Evolutionary conservation across 2,329 filamentous ascomycete genomes (phyloP), one percentile per base, ranked within the genome.

Genomic region (Orbilia javanica): DNA sequence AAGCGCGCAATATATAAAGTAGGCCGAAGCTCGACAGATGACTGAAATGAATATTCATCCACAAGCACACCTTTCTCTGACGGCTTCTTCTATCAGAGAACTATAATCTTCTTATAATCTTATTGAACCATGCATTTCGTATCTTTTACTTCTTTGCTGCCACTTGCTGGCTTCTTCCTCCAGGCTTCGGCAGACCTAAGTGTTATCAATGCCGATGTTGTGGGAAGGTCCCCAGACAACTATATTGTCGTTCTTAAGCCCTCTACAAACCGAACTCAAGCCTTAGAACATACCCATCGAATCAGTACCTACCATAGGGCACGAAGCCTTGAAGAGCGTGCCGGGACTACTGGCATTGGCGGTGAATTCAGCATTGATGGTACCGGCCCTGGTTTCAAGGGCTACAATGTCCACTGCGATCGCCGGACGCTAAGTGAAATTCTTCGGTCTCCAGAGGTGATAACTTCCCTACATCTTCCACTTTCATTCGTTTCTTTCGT

Each of bases 211-310:
- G 29, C 29, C 63, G 57, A 57, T 25, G 20, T 4, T 4, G 13
- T 36, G 31, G 50, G 89, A 80, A 83, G 87, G 74, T 86, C 90
- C 57, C 84, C 87, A 39, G 87, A 88, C 84, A 85, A 86, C 60
- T 91, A 90, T 83, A 90, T 91, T 79, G 89, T 91, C 68, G 89
- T 91, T 73, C 91, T 90, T 85, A 89, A 90, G 83, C 36, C 46
- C 1, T 34, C 60, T 8, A 39, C 48, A 65, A 72, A 55, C 27
- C 25, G 39, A 88, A 22, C 84, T 84, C 7, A 65, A 34, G 25
- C 53, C 3, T 10, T 46, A 31, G 46, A 72, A n/a, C 68, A 72
- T 25, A 72, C 50, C n/a, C 60, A 73, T 3, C 48, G 60, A 18
- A 65, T 65, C 25, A 15, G 11, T 11, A 57, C 11, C 5, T 73